Conservation (phyloP, 306 rosid species). For the Echinosophora koreensis region DNA sequence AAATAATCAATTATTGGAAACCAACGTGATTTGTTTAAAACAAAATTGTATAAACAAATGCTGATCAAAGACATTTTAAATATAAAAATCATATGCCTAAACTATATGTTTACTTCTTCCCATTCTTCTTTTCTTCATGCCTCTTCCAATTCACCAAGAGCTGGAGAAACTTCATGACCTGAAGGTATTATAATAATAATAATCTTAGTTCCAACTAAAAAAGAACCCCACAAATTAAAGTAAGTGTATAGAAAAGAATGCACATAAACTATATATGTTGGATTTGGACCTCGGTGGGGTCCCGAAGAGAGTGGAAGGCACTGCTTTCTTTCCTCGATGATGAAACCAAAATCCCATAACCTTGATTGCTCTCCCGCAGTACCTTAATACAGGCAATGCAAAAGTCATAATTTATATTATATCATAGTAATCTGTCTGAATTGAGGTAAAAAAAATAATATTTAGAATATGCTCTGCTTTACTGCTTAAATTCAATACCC, state of each 20-base stretch:
- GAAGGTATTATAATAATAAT: conserved; percentile 37
- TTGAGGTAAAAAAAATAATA: neutral
- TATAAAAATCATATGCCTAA: conserved; percentile 22
- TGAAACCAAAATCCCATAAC: conserved; percentile 89
- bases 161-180: conserved; percentile 91
- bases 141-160: conserved; percentile 74
- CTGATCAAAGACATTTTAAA: neutral
- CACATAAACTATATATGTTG: neutral
- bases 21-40: conserved; percentile 15
- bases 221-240: neutral
- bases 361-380: conserved; percentile 64
- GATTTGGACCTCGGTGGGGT: conserved; percentile 71
- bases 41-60: neutral
- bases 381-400: conserved; percentile 50
- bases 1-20: conserved; percentile 24
- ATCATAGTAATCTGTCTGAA: neutral
- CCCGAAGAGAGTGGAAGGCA: conserved; percentile 82
- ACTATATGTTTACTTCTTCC: conserved; percentile 23
- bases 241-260: neutral
- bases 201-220: neutral
- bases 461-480: neutral
- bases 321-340: conserved; percentile 76
- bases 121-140: conserved; percentile 41
- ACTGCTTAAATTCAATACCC: conserved; percentile 51
- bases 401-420: neutral